Evolutionary conservation across 495 filamentous ascomycete genomes (phyloP).

Genomic region (Penicillium steckii): DNA sequence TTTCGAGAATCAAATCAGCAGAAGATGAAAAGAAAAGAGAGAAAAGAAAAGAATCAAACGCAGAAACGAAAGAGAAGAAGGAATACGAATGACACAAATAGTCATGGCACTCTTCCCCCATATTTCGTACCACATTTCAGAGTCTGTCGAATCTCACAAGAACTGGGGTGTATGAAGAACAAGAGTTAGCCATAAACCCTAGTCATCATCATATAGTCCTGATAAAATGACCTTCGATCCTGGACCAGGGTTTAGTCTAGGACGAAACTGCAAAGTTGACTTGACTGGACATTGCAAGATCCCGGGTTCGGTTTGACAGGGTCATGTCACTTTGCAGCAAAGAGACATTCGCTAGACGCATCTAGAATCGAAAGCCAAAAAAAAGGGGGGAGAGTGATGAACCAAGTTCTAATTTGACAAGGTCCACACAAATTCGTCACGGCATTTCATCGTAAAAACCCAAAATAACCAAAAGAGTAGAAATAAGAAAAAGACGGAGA

Average conservation of each 20-base stretch:
- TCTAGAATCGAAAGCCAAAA: conserved; percentile 23
- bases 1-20: conserved; percentile 1
- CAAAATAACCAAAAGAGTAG: not conserved
- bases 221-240: no score
- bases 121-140: conserved; percentile 5
- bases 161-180: not conserved
- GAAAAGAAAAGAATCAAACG: conserved; percentile 3
- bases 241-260: no score
- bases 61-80: not conserved
- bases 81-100: not conserved
- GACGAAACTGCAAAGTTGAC: not conserved
- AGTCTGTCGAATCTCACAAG: conserved; percentile 7
- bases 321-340: no score
- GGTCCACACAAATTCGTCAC: conserved; percentile 26
- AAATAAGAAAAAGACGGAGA: not conserved
- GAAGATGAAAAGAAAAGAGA: not conserved
- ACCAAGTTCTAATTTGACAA: conserved; percentile 7
- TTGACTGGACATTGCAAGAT: not conserved
- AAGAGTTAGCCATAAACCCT: no score
- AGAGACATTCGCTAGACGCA: conserved; percentile 11
- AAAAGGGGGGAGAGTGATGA: not conserved
- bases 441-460: conserved; percentile 39
- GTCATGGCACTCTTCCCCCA: no score
- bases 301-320: no score
- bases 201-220: no score